phyloP scores from a whole-genome alignment of 208 protist genomes.

The Acanthamoeba healyi region DNA sequence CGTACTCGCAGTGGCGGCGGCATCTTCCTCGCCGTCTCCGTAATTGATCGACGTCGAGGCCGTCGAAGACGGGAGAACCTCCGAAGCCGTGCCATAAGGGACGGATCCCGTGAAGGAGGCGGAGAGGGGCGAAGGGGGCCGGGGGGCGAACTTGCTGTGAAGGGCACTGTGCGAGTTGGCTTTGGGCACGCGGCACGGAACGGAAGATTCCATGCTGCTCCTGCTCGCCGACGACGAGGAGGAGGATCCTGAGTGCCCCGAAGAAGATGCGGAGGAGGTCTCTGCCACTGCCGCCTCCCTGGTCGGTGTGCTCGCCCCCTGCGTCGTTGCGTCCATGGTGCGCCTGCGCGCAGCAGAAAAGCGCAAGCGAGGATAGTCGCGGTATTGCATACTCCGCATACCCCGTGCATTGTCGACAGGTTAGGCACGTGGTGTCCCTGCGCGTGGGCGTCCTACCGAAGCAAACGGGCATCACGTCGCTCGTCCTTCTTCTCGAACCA shows the following conservation, averaged over 20 bases:
- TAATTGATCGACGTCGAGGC: conserved; percentile 28
- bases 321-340: not conserved
- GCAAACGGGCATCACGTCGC: too few species aligned
- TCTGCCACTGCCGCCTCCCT: too few species aligned
- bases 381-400: too few species aligned
- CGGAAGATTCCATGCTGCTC: not conserved
- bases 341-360: too few species aligned
- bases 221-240: too few species aligned
- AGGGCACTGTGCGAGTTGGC: not conserved
- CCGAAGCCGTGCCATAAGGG: not conserved
- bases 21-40: not conserved
- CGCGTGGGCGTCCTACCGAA: too few species aligned
- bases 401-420: too few species aligned
- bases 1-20: not conserved
- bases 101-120: not conserved
- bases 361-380: too few species aligned
- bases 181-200: not conserved
- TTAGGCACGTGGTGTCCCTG: too few species aligned
- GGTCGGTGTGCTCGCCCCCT: not conserved
- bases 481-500: too few species aligned
- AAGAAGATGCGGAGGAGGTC: not conserved
- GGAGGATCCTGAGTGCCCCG: not conserved
- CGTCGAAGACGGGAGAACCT: too few species aligned
- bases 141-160: not conserved
- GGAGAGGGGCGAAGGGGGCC: not conserved